A percentile compares a stretch with the other conserved stretches of the same genome.
Conservation (phyloP, 495 filamentous ascomycete species). For the Penicillium taxi region DNA sequence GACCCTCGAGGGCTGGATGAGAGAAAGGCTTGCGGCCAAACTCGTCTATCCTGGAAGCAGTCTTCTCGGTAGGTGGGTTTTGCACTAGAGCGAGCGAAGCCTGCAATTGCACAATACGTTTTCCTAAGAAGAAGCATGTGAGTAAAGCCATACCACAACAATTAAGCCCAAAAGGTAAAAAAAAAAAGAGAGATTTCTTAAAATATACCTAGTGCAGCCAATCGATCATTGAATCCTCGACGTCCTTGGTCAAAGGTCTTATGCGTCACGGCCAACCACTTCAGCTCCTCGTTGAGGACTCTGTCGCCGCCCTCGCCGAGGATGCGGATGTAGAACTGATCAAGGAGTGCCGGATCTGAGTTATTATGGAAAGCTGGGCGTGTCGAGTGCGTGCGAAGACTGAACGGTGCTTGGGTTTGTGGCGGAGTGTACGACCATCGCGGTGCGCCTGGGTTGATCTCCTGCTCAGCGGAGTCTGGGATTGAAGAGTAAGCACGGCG, state of each 20-base stretch:
- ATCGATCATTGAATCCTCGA: slow-evolving; percentile 86
- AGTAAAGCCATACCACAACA: not conserved
- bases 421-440: slow-evolving; percentile 80
- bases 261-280: slow-evolving; percentile 96
- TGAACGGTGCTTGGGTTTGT: slow-evolving; percentile 67
- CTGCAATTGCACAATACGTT: slow-evolving; percentile 73
- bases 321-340: slow-evolving; percentile 63
- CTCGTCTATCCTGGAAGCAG: slow-evolving; percentile 14
- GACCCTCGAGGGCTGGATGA: slow-evolving; percentile 62
- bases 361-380: slow-evolving; percentile 58
- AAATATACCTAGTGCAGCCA: slow-evolving; percentile 77
- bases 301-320: slow-evolving; percentile 62
- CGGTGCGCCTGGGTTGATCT: slow-evolving; percentile 41
- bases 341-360: slow-evolving; percentile 59
- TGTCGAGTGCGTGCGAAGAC: slow-evolving; percentile 38
- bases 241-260: slow-evolving; percentile 97
- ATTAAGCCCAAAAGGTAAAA: not conserved
- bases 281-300: slow-evolving; percentile 78
- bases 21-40: slow-evolving; percentile 58
- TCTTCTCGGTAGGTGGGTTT: slow-evolving; percentile 20
- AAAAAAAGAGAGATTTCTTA: no score
- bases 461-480: slow-evolving; percentile 11
- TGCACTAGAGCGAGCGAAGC: slow-evolving; percentile 63
- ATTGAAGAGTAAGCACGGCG: slow-evolving; percentile 22
- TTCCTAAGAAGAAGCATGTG: slow-evolving; percentile 45